Base-by-base conservation (phyloP, 2,329 filamentous ascomycete genomes). In the Trichoderma citrinoviride region DNA sequence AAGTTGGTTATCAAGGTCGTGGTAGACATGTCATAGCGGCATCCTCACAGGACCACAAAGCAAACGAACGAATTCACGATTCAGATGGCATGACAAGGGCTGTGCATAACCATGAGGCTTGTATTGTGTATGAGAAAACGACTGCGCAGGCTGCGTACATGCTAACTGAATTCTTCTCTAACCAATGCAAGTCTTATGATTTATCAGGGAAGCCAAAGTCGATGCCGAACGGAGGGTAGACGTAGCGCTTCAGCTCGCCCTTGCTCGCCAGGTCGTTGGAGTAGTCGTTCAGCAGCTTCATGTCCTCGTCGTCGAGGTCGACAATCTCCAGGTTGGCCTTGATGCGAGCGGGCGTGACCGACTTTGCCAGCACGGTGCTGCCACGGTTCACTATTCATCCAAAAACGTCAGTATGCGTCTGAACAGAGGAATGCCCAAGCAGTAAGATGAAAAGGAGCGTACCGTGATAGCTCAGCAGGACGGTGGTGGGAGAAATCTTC, bases 1-100 rank as follows among this genome's bases (percentile, higher is more conserved):
- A 87, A 87, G 12, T 75, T 93, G 68, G 89, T 93, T 7, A 79
- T 93, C 68, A 93, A 93, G 79, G 90, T 93, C 8, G 83, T 92
- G 64, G 81, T 87, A 23, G 80, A 86, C 64, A 81, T 80, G 70
- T 72, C 72, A 43, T 29, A 66, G 66, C 19, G 10, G 19, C 29
- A 37, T n/a, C 21, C 7, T 6, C 5, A 15, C 19, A 21, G 37
- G 5, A 47, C 7, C 15, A 54, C 14, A 8, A 17, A 53, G 5
- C 14, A 33, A 5, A 37, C 71, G 67, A 56, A 55, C 61, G 57
- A 64, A 33, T 3, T 55, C 33, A 64, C 19, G 57, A 55, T 10
- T 53, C 33, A 25, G 5, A 27, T 27, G 33, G 21, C 15, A 10
- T 37, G 52, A n/a, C n/a, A n/a, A n/a, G n/a, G n/a, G n/a, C 2